A percentile compares a stretch with the other conserved stretches of the same genome.
Evolutionary conservation across 2,329 filamentous ascomycete species (phyloP).

Genomic region (Talaromyces islandicus): DNA sequence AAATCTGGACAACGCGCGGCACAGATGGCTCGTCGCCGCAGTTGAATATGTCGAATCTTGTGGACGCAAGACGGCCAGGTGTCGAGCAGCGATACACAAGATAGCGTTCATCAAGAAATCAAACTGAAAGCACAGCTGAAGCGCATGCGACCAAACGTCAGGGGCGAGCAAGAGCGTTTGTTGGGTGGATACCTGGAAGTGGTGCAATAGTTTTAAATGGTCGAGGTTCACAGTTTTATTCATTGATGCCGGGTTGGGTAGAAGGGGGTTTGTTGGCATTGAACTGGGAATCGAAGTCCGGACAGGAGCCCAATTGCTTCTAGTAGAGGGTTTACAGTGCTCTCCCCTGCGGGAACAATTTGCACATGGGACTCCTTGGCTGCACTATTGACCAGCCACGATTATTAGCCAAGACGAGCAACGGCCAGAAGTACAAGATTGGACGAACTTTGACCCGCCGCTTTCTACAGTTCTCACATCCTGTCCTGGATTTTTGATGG

Average conservation of each 20-base stretch:
- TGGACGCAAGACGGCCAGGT: conserved; percentile 2
- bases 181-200: conserved; percentile 3
- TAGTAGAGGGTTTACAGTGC: not conserved
- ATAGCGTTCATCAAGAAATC: conserved; percentile 5
- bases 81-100: conserved; percentile 5
- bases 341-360: conserved; percentile 4
- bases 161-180: conserved; percentile 5
- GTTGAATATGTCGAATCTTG: not conserved
- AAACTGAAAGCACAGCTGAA: conserved; percentile 5
- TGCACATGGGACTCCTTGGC: conserved; percentile 2
- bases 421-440: not conserved
- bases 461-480: conserved; percentile 6
- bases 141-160: conserved; percentile 2
- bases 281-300: not conserved
- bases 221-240: not conserved
- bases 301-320: not conserved
- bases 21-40: conserved; percentile 2
- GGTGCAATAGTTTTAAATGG: conserved; percentile 2
- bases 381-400: not conserved
- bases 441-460: conserved; percentile 3
- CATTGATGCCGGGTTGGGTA: not conserved
- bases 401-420: not conserved
- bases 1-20: conserved; percentile 2
- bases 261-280: not conserved
- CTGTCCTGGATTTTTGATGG: conserved; percentile 6